phyloP scores from a whole-genome alignment of 2,329 filamentous ascomycete genomes.

The Onygenales sp. region DNA sequence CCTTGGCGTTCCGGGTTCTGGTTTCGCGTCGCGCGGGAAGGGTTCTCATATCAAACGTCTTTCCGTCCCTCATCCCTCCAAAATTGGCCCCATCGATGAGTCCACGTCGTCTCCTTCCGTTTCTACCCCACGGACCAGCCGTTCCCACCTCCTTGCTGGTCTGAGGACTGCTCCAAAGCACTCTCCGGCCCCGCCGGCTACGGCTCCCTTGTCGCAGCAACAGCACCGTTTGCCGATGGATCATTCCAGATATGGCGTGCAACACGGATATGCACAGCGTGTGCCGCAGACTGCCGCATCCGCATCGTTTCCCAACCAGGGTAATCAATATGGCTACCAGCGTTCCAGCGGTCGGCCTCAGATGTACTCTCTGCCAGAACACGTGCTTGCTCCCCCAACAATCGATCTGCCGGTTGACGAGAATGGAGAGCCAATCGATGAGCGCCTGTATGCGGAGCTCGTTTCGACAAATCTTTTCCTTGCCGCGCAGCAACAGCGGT shows the following conservation, averaged over 20 bases:
- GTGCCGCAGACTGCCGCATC: conserved; percentile 53
- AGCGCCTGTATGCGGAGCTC: conserved; percentile 75
- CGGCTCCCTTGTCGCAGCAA: conserved; percentile 51
- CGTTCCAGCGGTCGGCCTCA: conserved; percentile 34
- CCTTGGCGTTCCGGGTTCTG: conserved; percentile 65
- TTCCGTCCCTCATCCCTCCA: conserved; percentile 63
- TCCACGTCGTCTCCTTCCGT: conserved; percentile 55
- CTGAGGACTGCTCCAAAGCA: conserved; percentile 90
- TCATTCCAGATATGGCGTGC: conserved; percentile 37
- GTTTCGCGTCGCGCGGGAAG: conserved; percentile 77
- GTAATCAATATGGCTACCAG: conserved; percentile 17
- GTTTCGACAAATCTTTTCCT: conserved; percentile 87
- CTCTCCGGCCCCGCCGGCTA: conserved; percentile 55
- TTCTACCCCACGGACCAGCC: conserved; percentile 83
- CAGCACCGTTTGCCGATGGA: conserved; percentile 40
- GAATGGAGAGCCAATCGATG: conserved; percentile 68
- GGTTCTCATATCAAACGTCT: conserved; percentile 84
- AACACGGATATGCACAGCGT: conserved; percentile 27
- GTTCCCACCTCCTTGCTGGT: conserved; percentile 86
- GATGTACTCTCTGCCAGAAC: conserved; percentile 66
- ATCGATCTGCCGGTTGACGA: conserved; percentile 61
- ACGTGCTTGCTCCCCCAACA: conserved; percentile 55
- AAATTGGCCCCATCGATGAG: conserved; percentile 57
- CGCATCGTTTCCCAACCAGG: conserved; percentile 41
- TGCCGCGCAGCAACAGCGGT: conserved; percentile 85